Evolutionary conservation across 2,329 filamentous ascomycete species (phyloP), one percentile per base, ranked within the genome.

Genomic region (Aspergillus persii): DNA sequence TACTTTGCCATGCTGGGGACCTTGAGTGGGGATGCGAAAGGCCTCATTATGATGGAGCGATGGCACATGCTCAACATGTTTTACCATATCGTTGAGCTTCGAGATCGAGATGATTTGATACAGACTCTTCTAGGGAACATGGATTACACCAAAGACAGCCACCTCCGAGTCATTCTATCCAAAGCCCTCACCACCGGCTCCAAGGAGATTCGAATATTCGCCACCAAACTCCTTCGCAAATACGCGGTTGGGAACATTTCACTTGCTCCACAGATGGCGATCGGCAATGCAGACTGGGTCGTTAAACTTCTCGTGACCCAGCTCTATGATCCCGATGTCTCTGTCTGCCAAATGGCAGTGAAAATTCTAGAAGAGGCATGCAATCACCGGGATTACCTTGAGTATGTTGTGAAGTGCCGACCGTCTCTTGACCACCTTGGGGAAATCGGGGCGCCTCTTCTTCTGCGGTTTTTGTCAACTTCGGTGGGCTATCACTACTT

Each of bases 21-120:
- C 9, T 78, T 99, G 59, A 98, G 90, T 67, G 89, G 89, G 55
- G 92, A 96, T 68, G 79, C 84, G 0, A 91, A 89, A 67, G 95
- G 95, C 0, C 82, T 98, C 27, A 87, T 89, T 61, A 94, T 99
- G 78, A 85, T 99, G 71, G 94, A 98, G 73, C 84, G 92, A 68
- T 98, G 95, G 94, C 91, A 92, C 68, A 96, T 99, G 83, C 93
- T 97, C 78, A 98, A 98, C 76, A 99, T 99, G 92, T 96, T 98
- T 83, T 99, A 99, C 73, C 95, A 98, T 75, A 96, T 99, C 61
- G 85, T 97, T 59, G 94, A 98, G 70, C 82, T 96, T 49, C 92
- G 90, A 68, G 90, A 95, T 74, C 89, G 95, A 2, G 92, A 94
- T 50, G 95, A 99, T 73, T 81, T 99, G 60, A 92, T 98, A 72